A percentile compares a stretch with the other conserved stretches of the same genome.
Evolutionary conservation across 306 rosid species (phyloP).

Genomic region (Dryas octopetala): DNA sequence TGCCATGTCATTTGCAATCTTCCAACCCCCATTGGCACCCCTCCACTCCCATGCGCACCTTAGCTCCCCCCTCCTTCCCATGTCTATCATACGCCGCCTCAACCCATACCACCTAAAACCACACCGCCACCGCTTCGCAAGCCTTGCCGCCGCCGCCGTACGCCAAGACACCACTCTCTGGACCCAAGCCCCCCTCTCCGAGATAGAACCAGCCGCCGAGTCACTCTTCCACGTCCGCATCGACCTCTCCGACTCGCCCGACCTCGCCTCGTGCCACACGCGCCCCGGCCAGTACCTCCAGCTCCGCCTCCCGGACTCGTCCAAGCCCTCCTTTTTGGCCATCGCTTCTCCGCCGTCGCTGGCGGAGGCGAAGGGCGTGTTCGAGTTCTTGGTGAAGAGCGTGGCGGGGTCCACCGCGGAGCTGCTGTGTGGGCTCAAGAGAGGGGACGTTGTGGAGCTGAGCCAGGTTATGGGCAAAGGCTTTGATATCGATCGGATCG

Average conservation of each 20-base stretch:
- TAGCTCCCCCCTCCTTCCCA: constrained; percentile 54
- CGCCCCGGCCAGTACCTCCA: constrained; percentile 92
- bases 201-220: constrained; percentile 70
- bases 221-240: constrained; percentile 80
- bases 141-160: constrained; percentile 54
- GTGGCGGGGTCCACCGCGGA: constrained; percentile 86
- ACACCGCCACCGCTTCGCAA: constrained; percentile 30
- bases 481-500: constrained; percentile 60
- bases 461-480: constrained; percentile 80
- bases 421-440: constrained; percentile 71
- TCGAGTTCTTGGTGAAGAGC: constrained; percentile 84
- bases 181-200: constrained; percentile 73
- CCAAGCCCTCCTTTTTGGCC: constrained; percentile 78
- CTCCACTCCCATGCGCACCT: constrained; percentile 61
- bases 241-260: constrained; percentile 78
- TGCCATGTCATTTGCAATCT: constrained; percentile 43
- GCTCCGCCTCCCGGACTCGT: constrained; percentile 54
- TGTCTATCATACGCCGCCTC: constrained; percentile 81
- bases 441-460: constrained; percentile 84
- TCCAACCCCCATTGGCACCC: constrained; percentile 27
- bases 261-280: constrained; percentile 65
- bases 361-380: constrained; percentile 49
- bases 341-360: constrained; percentile 88
- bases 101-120: constrained; percentile 28
- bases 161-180: constrained; percentile 80